These are phyloP conservation scores for Phyllosticta citribraziliensis DNA, from an alignment of 2,329 filamentous ascomycete species.

Conservation along the genomic window DNA sequence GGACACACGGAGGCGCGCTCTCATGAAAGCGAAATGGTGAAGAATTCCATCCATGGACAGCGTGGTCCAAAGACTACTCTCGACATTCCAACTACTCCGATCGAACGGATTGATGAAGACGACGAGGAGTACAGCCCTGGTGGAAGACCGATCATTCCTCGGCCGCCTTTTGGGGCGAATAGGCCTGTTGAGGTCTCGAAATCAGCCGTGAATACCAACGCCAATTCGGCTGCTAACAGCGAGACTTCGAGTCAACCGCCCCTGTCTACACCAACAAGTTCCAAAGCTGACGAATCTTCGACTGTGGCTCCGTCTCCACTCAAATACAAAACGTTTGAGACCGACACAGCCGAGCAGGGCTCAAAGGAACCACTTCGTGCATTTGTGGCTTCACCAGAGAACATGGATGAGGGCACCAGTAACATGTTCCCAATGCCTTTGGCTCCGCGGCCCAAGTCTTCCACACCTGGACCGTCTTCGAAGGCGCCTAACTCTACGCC, in stretches of 20 bases:
- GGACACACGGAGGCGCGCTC: background rate
- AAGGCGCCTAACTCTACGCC: background rate
- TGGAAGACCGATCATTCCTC: conserved; percentile 38
- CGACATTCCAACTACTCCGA: background rate
- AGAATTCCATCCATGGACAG: conserved; percentile 2
- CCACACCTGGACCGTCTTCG: background rate
- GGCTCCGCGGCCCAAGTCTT: background rate
- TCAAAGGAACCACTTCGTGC: background rate
- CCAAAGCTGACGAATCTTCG: conserved; percentile 17
- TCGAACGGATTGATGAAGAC: background rate
- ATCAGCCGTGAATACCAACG: conserved; percentile 10
- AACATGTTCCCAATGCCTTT: background rate
- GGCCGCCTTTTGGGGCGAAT: conserved; percentile 3
- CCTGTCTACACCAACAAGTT: conserved; percentile 27
- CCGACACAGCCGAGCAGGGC: background rate
- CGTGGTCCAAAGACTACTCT: conserved; percentile 1
- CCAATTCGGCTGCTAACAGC: conserved; percentile 11
- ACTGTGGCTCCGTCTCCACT: background rate
- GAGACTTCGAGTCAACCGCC: conserved; percentile 19
- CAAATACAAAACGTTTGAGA: background rate
- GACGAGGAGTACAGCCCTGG: conserved; percentile 42
- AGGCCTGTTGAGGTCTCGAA: conserved; percentile 13
- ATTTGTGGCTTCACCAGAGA: background rate
- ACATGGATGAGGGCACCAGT: background rate
- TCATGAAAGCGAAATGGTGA: background rate